A percentile compares a stretch with the other conserved stretches of the same genome.
phyloP scores from a whole-genome alignment of 345 rosid species.

The Rhodamnia argentea region DNA sequence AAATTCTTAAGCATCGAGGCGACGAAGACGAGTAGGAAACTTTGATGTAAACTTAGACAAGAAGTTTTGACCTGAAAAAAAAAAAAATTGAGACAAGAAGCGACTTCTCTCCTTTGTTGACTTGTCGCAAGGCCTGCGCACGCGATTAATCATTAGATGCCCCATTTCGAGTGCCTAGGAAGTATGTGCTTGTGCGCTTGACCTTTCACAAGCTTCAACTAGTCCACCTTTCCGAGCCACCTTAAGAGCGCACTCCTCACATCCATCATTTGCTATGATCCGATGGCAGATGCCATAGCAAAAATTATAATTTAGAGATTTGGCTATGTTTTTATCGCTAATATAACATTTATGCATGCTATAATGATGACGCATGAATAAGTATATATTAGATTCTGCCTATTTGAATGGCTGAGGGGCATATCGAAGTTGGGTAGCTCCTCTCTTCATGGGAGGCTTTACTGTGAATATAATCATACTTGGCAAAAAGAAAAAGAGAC shows the following conservation, averaged over 20 bases:
- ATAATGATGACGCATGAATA: neutral
- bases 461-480: neutral
- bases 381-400: neutral
- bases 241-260: too few relatives aligned
- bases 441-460: neutral
- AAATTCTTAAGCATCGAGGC: neutral
- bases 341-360: neutral
- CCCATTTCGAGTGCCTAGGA: too few relatives aligned
- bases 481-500: fast-evolving
- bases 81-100: too few relatives aligned
- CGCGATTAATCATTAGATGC: too few relatives aligned
- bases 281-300: neutral
- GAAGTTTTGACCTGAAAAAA: too few relatives aligned
- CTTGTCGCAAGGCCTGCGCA: too few relatives aligned
- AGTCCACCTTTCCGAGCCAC: too few relatives aligned
- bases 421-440: neutral
- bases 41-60: fast-evolving
- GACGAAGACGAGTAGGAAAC: neutral
- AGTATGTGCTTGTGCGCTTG: too few relatives aligned
- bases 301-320: neutral
- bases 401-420: neutral
- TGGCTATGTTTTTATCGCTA: neutral
- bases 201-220: too few relatives aligned
- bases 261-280: neutral
- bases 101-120: too few relatives aligned